phyloP scores from a whole-genome alignment of 2,329 filamentous ascomycete genomes.

The Podosphaera fusca region DNA sequence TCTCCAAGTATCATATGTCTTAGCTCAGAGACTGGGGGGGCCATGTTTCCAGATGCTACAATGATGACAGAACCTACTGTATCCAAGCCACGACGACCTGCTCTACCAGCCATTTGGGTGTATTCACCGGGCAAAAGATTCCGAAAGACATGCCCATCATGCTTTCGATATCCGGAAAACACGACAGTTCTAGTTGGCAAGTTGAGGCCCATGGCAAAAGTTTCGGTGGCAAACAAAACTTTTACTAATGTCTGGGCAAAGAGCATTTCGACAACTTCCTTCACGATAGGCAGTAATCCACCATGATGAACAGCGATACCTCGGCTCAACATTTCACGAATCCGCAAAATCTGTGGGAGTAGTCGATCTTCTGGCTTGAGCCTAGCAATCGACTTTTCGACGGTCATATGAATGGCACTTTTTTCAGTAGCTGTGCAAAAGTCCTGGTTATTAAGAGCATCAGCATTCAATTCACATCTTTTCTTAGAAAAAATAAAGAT shows the following conservation, averaged over 20 bases:
- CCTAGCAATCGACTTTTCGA: slow-evolving; percentile 81
- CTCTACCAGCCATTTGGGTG: slow-evolving; percentile 93
- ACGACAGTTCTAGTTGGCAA: slow-evolving; percentile 88
- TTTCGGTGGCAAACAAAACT: slow-evolving; percentile 91
- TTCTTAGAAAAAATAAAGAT: slow-evolving; percentile 99
- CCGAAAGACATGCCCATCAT: slow-evolving; percentile 78
- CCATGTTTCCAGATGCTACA: slow-evolving; percentile 65
- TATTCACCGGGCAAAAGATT: slow-evolving; percentile 89
- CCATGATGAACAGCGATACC: slow-evolving; percentile 94
- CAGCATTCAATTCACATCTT: slow-evolving; percentile 88
- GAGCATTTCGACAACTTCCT: slow-evolving; percentile 89
- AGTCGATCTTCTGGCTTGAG: slow-evolving; percentile 73
- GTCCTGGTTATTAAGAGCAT: slow-evolving; percentile 83
- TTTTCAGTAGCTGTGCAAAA: slow-evolving; percentile 87
- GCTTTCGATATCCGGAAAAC: slow-evolving; percentile 91
- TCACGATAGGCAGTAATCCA: slow-evolving; percentile 83
- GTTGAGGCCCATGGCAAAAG: slow-evolving; percentile 95
- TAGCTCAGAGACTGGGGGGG: slow-evolving; percentile 61
- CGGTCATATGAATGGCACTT: slow-evolving; percentile 91
- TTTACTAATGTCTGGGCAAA: slow-evolving; percentile 93
- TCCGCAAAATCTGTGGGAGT: slow-evolving; percentile 75
- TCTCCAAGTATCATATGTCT: slow-evolving; percentile 90
- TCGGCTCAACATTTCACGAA: slow-evolving; percentile 63
- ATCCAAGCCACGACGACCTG: slow-evolving; percentile 79
- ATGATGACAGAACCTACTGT: slow-evolving; percentile 88